These are phyloP conservation scores for Teunomyces tritomae DNA, from an alignment of 805 yeast species.

Conservation along the genomic window DNA sequence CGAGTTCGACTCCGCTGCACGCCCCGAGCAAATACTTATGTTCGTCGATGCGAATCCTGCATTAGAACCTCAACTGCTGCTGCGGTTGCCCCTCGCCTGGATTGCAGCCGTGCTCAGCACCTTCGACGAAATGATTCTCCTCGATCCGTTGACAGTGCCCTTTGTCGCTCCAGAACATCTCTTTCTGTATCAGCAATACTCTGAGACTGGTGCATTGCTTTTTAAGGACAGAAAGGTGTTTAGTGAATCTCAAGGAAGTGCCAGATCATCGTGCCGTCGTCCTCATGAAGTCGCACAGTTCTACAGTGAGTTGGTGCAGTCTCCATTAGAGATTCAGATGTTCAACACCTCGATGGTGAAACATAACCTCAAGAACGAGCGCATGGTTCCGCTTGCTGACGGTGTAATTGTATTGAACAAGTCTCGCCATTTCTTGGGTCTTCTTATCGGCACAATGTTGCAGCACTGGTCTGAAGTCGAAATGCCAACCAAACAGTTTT, in stretches of 20 bases:
- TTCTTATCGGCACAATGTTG: constrained; percentile 7
- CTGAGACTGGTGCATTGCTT: constrained; percentile 17
- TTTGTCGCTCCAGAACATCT: constrained; percentile 7
- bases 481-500: constrained; percentile 7
- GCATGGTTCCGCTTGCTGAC: constrained; percentile 1
- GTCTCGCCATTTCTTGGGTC: constrained; percentile 6
- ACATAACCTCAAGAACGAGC: neutral
- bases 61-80: neutral
- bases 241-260: neutral
- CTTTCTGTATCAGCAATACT: constrained; percentile 12
- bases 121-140: constrained; percentile 10
- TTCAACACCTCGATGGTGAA: neutral
- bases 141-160: constrained; percentile 9
- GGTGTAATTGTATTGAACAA: constrained; percentile 8
- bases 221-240: constrained; percentile 20
- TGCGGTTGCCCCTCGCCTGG: constrained; percentile 6
- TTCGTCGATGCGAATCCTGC: constrained; percentile 1
- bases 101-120: constrained; percentile 8
- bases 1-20: neutral
- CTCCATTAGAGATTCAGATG: neutral
- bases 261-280: constrained; percentile 4
- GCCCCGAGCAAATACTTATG: neutral
- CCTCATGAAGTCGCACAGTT: neutral
- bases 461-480: constrained; percentile 6
- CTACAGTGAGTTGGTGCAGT: constrained; percentile 1